Evolutionary conservation across 2,329 filamentous ascomycete species (phyloP).

Genomic region (Colletotrichum sp.): DNA sequence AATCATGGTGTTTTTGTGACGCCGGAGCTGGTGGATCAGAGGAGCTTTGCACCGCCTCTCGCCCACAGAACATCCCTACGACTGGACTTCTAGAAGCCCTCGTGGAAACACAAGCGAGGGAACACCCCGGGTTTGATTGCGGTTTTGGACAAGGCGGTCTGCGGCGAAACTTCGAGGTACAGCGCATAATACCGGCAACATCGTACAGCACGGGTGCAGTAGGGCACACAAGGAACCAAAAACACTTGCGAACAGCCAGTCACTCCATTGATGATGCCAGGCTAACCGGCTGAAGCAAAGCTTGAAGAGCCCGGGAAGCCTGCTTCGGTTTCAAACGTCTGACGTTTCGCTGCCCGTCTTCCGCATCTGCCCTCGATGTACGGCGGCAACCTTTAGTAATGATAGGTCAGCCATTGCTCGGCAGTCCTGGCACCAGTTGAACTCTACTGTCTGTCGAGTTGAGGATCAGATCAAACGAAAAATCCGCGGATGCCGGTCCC

Average conservation of each 20-base stretch:
- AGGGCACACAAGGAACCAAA: background rate
- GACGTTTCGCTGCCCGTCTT: conserved; percentile 13
- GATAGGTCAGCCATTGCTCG: background rate
- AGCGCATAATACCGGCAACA: background rate
- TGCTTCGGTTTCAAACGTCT: conserved; percentile 15
- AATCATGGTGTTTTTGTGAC: background rate
- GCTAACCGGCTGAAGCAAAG: background rate
- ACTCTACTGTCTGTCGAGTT: background rate
- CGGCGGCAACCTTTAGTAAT: background rate
- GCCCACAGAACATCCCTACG: background rate
- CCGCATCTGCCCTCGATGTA: background rate
- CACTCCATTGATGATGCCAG: background rate
- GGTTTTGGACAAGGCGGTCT: background rate
- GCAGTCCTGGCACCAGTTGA: background rate
- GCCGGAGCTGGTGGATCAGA: background rate
- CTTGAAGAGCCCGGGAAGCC: background rate
- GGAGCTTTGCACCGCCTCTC: background rate
- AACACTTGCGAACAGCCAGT: background rate
- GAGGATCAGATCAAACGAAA: conserved; percentile 3
- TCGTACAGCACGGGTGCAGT: background rate
- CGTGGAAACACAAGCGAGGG: background rate
- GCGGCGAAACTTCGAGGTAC: background rate
- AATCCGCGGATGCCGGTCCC: background rate
- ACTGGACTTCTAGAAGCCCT: conserved; percentile 14
- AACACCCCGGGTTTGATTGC: background rate